These are phyloP conservation scores for Aciculoconidium aculeatum DNA, from an alignment of 805 yeast species.

Conservation along the genomic window DNA sequence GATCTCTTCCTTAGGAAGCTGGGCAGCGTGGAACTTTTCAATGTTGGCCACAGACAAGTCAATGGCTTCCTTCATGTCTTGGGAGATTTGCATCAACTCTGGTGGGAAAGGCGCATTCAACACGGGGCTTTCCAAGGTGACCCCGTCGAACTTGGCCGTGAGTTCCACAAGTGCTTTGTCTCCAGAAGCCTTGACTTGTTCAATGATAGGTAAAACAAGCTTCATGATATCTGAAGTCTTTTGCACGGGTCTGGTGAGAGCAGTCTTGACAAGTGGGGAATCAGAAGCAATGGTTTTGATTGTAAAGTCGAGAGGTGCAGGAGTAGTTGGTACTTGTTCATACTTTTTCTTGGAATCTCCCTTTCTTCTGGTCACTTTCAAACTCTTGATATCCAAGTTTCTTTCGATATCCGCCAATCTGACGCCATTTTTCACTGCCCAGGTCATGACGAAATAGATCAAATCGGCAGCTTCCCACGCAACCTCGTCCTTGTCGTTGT, in stretches of 20 bases:
- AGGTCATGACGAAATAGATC: conserved; percentile 48
- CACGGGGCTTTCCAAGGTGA: conserved; percentile 63
- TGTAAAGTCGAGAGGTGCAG: conserved; percentile 32
- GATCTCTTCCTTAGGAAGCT: conserved; percentile 61
- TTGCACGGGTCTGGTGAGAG: conserved; percentile 91
- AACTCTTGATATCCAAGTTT: conserved; percentile 75
- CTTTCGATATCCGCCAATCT: conserved; percentile 73
- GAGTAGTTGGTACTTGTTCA: conserved; percentile 15
- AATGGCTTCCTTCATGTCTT: conserved; percentile 75
- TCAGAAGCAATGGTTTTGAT: conserved; percentile 45
- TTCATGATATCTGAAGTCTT: conserved; percentile 89
- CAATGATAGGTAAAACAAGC: conserved; percentile 84
- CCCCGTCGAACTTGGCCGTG: conserved; percentile 90
- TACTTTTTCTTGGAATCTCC: conserved; percentile 75
- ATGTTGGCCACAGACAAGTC: conserved; percentile 89
- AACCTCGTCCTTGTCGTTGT: conserved; percentile 39
- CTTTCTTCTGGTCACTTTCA: conserved; percentile 85
- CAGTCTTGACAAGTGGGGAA: conserved; percentile 44
- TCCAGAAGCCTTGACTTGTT: conserved; percentile 69
- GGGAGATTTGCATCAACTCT: conserved; percentile 64
- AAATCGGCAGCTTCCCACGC: conserved; percentile 98
- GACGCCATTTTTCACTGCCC: conserved; percentile 68
- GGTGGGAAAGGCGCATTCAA: conserved; percentile 83
- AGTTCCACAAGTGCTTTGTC: conserved; percentile 84
- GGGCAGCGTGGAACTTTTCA: conserved; percentile 90